Evolutionary conservation across 495 filamentous ascomycete genomes (phyloP), one percentile per base, ranked within the genome.

Genomic region (Neurospora sp.): DNA sequence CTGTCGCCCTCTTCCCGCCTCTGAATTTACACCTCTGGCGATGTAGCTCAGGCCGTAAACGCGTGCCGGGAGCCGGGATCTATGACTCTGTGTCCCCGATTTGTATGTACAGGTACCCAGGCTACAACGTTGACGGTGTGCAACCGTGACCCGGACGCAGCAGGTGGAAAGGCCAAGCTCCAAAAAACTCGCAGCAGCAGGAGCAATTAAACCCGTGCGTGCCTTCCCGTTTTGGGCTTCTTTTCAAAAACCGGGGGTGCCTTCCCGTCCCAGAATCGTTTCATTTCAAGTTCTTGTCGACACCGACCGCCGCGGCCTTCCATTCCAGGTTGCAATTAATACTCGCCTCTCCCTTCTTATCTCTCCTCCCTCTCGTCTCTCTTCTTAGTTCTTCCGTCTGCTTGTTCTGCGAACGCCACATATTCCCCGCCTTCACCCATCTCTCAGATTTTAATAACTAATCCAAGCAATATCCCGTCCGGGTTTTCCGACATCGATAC

Each of bases 181-280:
- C 66, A 70, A 76, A 75, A 77, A 78, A 62, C 54, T 18, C 54
- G 54, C 54, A 62, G 27, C 23, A 73, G 76, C 72, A 74, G 72
- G 69, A 40, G 77, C 77, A 78, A 78, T 78, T 74, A 77, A 77
- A 77, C 42, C 42, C 18, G 42, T 73, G 77, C 77, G 77, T 77
- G 49, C 77, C 75, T 78, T 78, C 72, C 77, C 49, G 42, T 72
- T 72, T 69, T 69, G 40, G 60, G 74, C 74, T 66, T 39, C 40
- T 72, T 71, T 42, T 49, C 14, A 39, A 39, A n/a, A 31, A 74
- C 69, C 54, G 54, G 54, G 54, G 54, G 54, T 66, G 54, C 54
- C 54, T 35, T 66, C 54, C 54, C 54, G 54, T 66, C 54, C 54
- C 54, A 66, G 54, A 66, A 66, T 66, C 54, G 54, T 66, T 66